A percentile compares a stretch with the other conserved stretches of the same genome.
These are phyloP conservation scores for Cercospora sojina DNA, from an alignment of 2,329 filamentous ascomycete species.

Conservation along the genomic window DNA sequence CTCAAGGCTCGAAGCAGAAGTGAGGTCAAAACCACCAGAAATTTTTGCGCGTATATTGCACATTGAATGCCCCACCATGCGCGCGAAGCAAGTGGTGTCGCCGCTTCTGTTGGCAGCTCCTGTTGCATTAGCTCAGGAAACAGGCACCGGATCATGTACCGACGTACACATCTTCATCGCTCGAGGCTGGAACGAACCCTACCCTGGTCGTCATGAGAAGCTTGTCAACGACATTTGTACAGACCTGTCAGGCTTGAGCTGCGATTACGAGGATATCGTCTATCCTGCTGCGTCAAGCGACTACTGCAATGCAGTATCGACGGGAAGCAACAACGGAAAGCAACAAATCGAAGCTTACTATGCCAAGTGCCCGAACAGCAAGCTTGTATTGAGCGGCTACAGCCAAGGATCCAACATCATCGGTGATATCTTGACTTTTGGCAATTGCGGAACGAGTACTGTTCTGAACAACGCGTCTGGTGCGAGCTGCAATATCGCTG, in stretches of 20 bases:
- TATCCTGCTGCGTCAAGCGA: slow-evolving; percentile 28
- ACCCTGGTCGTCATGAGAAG: slow-evolving; percentile 24
- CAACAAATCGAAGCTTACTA: slow-evolving; percentile 44
- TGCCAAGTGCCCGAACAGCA: slow-evolving; percentile 43
- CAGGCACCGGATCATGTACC: slow-evolving; percentile 23
- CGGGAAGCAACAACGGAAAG: slow-evolving; percentile 41
- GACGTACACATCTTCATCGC: slow-evolving; percentile 30
- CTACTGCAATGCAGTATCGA: slow-evolving; percentile 43
- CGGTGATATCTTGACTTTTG: slow-evolving; percentile 29
- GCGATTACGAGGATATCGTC: slow-evolving; percentile 28
- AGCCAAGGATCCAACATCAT: slow-evolving; percentile 44
- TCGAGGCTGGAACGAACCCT: slow-evolving; percentile 29
- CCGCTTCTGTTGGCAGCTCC: slow-evolving; percentile 20
- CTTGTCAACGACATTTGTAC: slow-evolving; percentile 27
- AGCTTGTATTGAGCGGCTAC: slow-evolving; percentile 46
- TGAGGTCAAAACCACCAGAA: not conserved
- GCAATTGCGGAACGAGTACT: slow-evolving; percentile 40
- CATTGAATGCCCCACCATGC: not conserved
- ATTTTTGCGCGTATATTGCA: not conserved
- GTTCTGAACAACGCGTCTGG: slow-evolving; percentile 35
- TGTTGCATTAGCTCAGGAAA: slow-evolving; percentile 12
- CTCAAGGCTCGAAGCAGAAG: not conserved
- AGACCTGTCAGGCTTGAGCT: slow-evolving; percentile 21
- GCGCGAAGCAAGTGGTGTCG: slow-evolving; percentile 10
- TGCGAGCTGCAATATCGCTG: slow-evolving; percentile 25